Base-by-base conservation (phyloP, 2,329 filamentous ascomycete species). In the Ophiobolus disseminans region DNA sequence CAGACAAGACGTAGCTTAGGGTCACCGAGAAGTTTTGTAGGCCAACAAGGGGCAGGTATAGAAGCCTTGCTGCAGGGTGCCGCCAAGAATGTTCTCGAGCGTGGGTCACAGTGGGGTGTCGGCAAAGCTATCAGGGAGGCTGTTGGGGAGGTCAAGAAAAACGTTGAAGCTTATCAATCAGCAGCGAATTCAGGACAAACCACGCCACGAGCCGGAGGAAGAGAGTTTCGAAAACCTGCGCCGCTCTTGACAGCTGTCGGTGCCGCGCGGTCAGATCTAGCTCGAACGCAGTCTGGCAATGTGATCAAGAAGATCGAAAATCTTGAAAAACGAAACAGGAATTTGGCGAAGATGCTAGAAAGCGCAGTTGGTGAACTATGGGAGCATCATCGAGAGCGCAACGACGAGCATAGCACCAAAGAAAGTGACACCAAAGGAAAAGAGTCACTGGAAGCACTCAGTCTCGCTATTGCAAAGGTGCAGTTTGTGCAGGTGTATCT, bases 91-190 rank as follows among this genome's bases (percentile, higher is more conserved):
- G 85, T 93, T 13, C 77, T 91, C 25, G 86, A 90, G 61, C 81
- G 84, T 23, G 82, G 89, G 42, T 88, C 92, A 70, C 87, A 85
- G 63, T 84, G 91, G 53, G 89, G 89, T 5, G 87, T 94, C 46
- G 91, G 91, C 65, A 87, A 89, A 69, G 89, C 87, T 0, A 85
- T 94, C 5, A 83, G 90, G n/a, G 89, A 90, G 58, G 89, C 90
- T 14, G 82, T 94, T 65, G 87, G 86, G 7, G 90, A 95, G 72
- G 87, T 93, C 40, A 83, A 84, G 50, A 88, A 88, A 62, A 91
- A 91, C 57, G 84, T 92, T 57, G 83, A 88, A 62, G 82, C 81
- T 22, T 78, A 88, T 23, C 86, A 89, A 55, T 55, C 63, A 10
- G 60, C 57, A 11, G 48, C 43, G 4, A 49, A 31, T 17, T 69